A percentile compares a stretch with the other conserved stretches of the same genome.
Evolutionary conservation across 305 asterid genomes (phyloP).

Genomic region (Fraxinus albicans): DNA sequence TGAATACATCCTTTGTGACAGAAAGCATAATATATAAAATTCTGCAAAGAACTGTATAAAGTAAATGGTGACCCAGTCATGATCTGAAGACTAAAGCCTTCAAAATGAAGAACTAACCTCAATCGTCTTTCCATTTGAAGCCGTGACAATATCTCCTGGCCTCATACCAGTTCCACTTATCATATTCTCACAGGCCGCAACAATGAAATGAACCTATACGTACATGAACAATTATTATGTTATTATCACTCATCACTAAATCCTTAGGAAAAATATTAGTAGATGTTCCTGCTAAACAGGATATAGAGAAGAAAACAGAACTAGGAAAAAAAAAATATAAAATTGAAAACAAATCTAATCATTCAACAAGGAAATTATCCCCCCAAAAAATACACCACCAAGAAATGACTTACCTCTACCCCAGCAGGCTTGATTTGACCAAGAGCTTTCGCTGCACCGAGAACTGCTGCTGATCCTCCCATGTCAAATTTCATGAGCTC

Average conservation of each 20-base stretch:
- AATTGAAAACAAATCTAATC: neutral
- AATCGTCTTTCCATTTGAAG: slow-evolving; percentile 86
- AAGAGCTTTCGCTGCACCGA: slow-evolving; percentile 97
- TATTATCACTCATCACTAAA: neutral
- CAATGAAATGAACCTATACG: slow-evolving; percentile 76
- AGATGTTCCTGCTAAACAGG: neutral
- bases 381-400: neutral
- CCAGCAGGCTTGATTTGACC: slow-evolving; percentile 93
- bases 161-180: slow-evolving; percentile 93
- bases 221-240: slow-evolving; percentile 11
- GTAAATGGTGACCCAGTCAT: neutral
- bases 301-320: neutral
- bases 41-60: neutral
- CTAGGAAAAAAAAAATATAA: neutral
- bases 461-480: slow-evolving; percentile 98
- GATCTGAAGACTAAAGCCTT: neutral
- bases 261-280: neutral
- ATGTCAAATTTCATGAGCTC: slow-evolving; percentile 96
- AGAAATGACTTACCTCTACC: slow-evolving; percentile 65
- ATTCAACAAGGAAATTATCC: neutral
- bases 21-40: neutral
- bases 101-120: slow-evolving; percentile 48
- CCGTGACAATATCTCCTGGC: slow-evolving; percentile 86
- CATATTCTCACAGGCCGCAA: slow-evolving; percentile 97
- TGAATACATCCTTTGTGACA: neutral